phyloP scores from a whole-genome alignment of 2,329 filamentous ascomycete genomes.

The Neofusicoccum umdonicola region DNA sequence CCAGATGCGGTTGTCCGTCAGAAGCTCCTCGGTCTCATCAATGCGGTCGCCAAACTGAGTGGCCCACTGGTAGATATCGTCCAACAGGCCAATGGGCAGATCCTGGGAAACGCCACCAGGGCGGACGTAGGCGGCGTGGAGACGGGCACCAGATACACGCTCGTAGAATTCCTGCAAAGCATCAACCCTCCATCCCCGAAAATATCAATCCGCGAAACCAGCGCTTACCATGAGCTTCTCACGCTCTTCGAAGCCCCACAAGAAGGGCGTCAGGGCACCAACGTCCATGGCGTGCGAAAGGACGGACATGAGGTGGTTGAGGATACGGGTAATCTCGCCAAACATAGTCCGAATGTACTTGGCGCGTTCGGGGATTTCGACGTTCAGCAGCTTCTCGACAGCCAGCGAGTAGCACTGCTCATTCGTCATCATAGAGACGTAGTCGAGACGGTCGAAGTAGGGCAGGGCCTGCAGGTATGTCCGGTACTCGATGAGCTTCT shows the following conservation, averaged over 20 bases:
- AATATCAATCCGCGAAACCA: neutral
- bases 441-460: constrained; percentile 98
- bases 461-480: constrained; percentile 97
- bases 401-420: constrained; percentile 96
- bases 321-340: constrained; percentile 85
- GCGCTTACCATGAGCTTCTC: constrained; percentile 96
- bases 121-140: constrained; percentile 95
- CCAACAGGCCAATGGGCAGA: constrained; percentile 86
- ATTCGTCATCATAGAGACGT: constrained; percentile 99
- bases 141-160: constrained; percentile 94
- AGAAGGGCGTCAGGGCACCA: constrained; percentile 92
- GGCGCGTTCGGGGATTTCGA: constrained; percentile 91
- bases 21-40: constrained; percentile 96
- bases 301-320: constrained; percentile 98
- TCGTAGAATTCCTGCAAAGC: constrained; percentile 90
- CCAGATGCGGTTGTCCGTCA: constrained; percentile 99
- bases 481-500: constrained; percentile 99
- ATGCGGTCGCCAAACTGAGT: constrained; percentile 98
- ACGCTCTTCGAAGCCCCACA: constrained; percentile 99
- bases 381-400: constrained; percentile 95
- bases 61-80: constrained; percentile 99
- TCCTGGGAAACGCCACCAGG: constrained; percentile 96
- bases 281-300: constrained; percentile 99
- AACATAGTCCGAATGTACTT: constrained; percentile 98
- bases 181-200: neutral